Evolutionary conservation across 192 early-diverging fungal genomes (phyloP).

Genomic region (Chytriomyces confervae): DNA sequence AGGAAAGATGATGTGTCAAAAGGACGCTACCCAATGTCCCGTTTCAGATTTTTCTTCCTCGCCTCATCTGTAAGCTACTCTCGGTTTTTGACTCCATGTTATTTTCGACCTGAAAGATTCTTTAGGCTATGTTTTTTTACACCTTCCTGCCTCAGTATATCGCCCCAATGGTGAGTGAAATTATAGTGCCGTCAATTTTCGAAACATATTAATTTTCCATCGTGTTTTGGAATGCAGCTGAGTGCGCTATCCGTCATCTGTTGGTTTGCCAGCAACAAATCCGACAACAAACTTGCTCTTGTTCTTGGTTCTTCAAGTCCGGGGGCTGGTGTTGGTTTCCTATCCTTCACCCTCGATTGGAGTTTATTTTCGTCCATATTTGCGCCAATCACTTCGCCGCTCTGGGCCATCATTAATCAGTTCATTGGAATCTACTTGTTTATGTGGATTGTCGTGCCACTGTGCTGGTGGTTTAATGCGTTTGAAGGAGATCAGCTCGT

Average conservation of each 20-base stretch:
- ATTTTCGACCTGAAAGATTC: too few species aligned
- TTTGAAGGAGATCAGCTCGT: constrained; percentile 24
- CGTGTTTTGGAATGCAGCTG: too few species aligned
- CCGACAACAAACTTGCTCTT: constrained; percentile 11
- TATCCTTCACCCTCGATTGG: constrained; percentile 29
- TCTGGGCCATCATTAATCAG: constrained; percentile 16
- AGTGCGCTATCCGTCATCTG: constrained; percentile 1
- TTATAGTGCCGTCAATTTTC: constrained; percentile 38
- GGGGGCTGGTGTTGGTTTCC: constrained; percentile 15
- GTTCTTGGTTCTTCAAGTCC: constrained; percentile 18
- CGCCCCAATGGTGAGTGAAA: constrained; percentile 32
- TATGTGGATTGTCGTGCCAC: constrained; percentile 32
- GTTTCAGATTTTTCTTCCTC: constrained; percentile 36
- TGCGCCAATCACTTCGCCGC: not conserved
- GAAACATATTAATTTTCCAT: too few species aligned
- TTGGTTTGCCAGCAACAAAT: not conserved
- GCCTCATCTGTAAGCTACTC: not conserved
- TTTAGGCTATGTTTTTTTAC: constrained; percentile 28
- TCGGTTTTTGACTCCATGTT: too few species aligned
- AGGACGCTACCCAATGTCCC: constrained; percentile 23
- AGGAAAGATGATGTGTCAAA: not conserved
- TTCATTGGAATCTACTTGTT: constrained; percentile 21
- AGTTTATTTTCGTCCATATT: constrained; percentile 6
- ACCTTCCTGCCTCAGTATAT: constrained; percentile 38
- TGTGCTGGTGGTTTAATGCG: constrained; percentile 33